phyloP scores from a whole-genome alignment of 306 rosid species.

The Castanea mollissima region DNA sequence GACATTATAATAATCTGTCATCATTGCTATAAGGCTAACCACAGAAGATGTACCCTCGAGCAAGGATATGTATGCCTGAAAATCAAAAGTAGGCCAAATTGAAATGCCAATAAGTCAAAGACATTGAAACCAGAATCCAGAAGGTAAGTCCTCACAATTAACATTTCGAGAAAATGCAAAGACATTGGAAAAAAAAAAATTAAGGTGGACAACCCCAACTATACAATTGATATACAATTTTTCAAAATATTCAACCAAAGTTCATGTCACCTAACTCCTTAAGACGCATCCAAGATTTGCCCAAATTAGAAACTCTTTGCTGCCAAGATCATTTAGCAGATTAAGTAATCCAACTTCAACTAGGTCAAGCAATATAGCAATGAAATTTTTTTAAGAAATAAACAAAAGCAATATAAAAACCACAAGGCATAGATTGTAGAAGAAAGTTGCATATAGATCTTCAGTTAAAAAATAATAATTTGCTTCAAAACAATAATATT shows the following conservation, averaged over 20 bases:
- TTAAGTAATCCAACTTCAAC: not conserved
- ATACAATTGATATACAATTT: not conserved
- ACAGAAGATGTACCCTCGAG: constrained; percentile 88
- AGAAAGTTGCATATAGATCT: not conserved
- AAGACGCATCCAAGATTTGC: not conserved
- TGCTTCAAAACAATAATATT: not conserved
- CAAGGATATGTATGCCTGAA: constrained; percentile 78
- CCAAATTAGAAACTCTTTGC: not conserved
- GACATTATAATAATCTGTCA: constrained; percentile 79
- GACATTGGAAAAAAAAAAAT: not conserved
- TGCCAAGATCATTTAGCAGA: not conserved
- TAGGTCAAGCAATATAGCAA: not conserved
- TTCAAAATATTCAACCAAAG: not conserved
- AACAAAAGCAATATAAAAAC: not conserved
- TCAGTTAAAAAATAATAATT: not conserved
- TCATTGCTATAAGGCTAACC: constrained; percentile 78
- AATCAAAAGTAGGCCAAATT: constrained; percentile 16
- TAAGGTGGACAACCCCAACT: not conserved
- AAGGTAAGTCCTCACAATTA: not conserved
- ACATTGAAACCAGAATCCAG: not conserved
- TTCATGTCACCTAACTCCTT: constrained; percentile 3
- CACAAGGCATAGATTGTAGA: not conserved
- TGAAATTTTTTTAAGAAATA: not conserved
- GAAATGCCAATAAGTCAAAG: constrained; percentile 13
- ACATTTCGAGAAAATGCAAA: not conserved